These are phyloP conservation scores for Tricholoma matsutake DNA, from an alignment of 768 basidiomycete genomes.

Conservation along the genomic window DNA sequence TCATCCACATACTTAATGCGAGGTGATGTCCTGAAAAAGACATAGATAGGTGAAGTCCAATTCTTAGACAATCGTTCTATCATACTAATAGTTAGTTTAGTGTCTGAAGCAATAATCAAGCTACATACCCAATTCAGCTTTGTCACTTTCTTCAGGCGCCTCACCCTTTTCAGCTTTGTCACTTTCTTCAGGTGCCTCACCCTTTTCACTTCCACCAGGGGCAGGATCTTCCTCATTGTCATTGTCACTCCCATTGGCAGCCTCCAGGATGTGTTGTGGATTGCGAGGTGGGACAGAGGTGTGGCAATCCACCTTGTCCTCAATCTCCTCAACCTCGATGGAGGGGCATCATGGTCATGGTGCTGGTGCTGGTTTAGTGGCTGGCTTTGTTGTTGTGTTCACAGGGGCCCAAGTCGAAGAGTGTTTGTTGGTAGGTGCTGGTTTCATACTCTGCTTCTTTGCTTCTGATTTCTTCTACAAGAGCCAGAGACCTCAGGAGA, in stretches of 20 bases:
- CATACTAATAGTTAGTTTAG: not conserved
- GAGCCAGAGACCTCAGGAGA: not conserved
- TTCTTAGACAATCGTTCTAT: not conserved
- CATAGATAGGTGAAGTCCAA: slow-evolving; percentile 5
- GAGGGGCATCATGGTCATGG: not conserved
- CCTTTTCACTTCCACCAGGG: not conserved
- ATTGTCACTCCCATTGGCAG: not conserved
- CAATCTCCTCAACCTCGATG: not conserved
- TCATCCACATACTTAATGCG: not conserved
- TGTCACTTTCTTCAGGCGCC: too few species aligned
- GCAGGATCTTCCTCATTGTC: not conserved
- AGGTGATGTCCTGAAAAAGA: slow-evolving; percentile 3
- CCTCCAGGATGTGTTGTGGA: too few species aligned
- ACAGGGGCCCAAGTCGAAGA: not conserved
- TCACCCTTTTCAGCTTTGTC: not conserved
- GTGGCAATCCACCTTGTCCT: not conserved
- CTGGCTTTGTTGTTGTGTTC: not conserved
- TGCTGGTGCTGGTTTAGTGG: not conserved
- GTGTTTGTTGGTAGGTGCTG: not conserved
- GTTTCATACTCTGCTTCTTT: not conserved
- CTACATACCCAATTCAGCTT: not conserved
- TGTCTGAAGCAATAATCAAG: not conserved
- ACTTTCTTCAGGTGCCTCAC: not conserved
- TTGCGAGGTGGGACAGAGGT: not conserved
- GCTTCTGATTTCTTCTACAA: not conserved